phyloP scores from a whole-genome alignment of 768 basidiomycete species.

The Hypholoma sublateritium region DNA sequence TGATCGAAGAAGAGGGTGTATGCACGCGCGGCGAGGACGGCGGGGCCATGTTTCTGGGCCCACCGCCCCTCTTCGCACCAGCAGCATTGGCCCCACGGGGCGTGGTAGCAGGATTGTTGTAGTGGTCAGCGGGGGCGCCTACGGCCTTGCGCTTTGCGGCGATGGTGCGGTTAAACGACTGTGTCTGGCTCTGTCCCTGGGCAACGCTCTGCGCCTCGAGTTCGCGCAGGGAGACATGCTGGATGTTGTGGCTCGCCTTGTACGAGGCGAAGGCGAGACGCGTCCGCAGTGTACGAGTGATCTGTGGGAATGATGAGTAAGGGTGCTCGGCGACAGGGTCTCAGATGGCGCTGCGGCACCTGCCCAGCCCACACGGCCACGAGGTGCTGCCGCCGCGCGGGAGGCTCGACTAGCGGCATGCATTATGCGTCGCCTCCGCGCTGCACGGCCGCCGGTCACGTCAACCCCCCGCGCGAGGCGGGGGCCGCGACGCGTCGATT shows the following conservation, averaged over 20 bases:
- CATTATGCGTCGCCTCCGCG: conserved; percentile 13
- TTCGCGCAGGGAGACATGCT: conserved; percentile 65
- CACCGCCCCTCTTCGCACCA: conserved; percentile 29
- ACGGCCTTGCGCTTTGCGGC: conserved; percentile 58
- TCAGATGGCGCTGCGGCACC: conserved; percentile 16
- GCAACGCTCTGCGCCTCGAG: conserved; percentile 65
- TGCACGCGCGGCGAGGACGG: conserved; percentile 43
- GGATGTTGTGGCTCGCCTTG: conserved; percentile 76
- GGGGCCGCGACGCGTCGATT: conserved; percentile 48
- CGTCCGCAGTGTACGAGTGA: conserved; percentile 77
- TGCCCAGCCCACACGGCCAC: not conserved
- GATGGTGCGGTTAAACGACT: conserved; percentile 50
- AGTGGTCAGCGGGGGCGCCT: conserved; percentile 43
- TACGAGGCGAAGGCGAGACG: conserved; percentile 83
- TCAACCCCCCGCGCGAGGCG: conserved; percentile 7
- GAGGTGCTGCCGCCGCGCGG: not conserved
- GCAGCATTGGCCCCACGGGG: conserved; percentile 24
- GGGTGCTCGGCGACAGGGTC: conserved; percentile 27
- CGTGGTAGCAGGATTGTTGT: conserved; percentile 53
- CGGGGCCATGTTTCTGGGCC: conserved; percentile 47
- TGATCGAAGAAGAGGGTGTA: conserved; percentile 11
- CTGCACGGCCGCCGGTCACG: conserved; percentile 24
- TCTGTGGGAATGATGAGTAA: conserved; percentile 50
- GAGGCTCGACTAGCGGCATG: conserved; percentile 5
- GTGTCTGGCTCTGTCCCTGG: conserved; percentile 45